Evolutionary conservation across 2,329 filamentous ascomycete genomes (phyloP).

Genomic region (Trichoderma pleuroti): DNA sequence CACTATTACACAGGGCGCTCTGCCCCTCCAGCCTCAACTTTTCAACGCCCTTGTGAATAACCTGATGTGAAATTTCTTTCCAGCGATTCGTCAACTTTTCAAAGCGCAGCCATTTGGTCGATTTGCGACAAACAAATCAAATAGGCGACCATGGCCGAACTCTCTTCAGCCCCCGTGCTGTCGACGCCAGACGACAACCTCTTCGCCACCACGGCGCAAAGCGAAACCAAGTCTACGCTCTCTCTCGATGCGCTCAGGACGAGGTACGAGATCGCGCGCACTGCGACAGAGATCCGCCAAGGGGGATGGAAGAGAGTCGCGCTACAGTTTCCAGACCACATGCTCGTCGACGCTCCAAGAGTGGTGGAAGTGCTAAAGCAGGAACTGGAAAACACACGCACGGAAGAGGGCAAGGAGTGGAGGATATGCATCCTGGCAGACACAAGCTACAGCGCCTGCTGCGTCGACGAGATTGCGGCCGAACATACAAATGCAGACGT

Average conservation of each 20-base stretch:
- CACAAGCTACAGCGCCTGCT: conserved; percentile 95
- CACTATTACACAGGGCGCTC: conserved; percentile 29
- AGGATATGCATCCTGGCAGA: conserved; percentile 83
- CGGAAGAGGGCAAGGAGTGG: conserved; percentile 20
- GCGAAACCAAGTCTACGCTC: conserved; percentile 32
- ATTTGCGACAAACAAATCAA: not conserved
- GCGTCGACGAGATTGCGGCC: conserved; percentile 93
- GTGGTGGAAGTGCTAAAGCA: conserved; percentile 59
- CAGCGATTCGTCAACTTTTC: not conserved
- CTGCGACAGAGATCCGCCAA: conserved; percentile 68
- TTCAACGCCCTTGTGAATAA: not conserved
- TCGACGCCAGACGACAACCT: conserved; percentile 61
- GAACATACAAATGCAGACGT: conserved; percentile 89
- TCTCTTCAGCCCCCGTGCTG: conserved; percentile 55
- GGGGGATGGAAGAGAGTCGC: conserved; percentile 74
- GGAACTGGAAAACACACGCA: conserved; percentile 25
- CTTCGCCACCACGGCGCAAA: conserved; percentile 49
- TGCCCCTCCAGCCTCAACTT: conserved; percentile 18
- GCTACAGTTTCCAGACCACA: conserved; percentile 92
- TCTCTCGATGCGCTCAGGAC: conserved; percentile 66
- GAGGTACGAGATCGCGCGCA: conserved; percentile 83
- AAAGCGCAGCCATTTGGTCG: not conserved
- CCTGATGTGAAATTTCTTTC: conserved; percentile 12
- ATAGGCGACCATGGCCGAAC: conserved; percentile 41
- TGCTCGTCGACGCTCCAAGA: conserved; percentile 80